phyloP scores from a whole-genome alignment of 805 yeast species.

The Candida sanyiensis region DNA sequence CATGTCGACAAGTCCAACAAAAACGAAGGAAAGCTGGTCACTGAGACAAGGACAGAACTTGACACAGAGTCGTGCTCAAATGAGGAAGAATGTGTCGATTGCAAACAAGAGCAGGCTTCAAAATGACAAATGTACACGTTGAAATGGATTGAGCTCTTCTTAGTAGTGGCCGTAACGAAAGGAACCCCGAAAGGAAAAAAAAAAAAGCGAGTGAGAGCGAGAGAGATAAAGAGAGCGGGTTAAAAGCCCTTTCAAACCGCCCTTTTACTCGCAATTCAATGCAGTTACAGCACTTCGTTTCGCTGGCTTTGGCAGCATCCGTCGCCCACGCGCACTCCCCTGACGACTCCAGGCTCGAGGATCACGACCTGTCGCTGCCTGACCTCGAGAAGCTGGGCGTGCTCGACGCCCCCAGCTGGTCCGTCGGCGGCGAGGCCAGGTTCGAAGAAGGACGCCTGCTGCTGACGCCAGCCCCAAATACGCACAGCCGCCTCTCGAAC shows the following conservation, averaged over 20 bases:
- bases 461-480: conserved; percentile 38
- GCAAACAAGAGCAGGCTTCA: too few species aligned
- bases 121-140: too few species aligned
- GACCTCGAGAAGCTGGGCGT: conserved; percentile 31
- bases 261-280: background rate
- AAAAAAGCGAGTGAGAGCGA: too few species aligned
- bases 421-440: conserved; percentile 31
- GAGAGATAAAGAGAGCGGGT: too few species aligned
- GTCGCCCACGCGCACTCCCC: conserved; percentile 17
- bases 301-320: background rate
- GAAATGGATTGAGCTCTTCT: background rate
- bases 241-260: too few species aligned
- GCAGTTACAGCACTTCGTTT: background rate
- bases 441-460: conserved; percentile 50
- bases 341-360: conserved; percentile 22
- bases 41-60: conserved; percentile 1
- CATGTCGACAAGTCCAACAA: conserved; percentile 47
- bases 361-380: conserved; percentile 32
- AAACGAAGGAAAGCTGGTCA: conserved; percentile 18
- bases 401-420: conserved; percentile 32
- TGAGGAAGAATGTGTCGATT: conserved; percentile 17
- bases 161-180: background rate
- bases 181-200: background rate
- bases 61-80: background rate
- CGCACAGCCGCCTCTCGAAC: conserved; percentile 45